Evolutionary conservation across 176 grass and related monocot genomes (phyloP), one percentile per base, ranked within the genome.

Genomic region (Avena atlantica): DNA sequence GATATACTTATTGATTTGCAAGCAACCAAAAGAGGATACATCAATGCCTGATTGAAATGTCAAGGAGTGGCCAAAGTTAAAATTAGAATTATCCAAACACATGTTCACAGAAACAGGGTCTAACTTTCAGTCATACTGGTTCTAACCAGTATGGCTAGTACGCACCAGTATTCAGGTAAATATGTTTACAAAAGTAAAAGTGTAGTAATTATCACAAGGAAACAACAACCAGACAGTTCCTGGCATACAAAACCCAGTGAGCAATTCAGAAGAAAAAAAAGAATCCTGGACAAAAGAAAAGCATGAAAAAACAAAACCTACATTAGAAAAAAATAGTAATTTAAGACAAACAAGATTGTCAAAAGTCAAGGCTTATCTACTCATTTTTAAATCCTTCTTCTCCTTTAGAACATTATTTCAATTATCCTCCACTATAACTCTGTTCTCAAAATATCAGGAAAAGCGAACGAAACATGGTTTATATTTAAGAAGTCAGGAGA

Each of bases 1-100:
- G 96, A 81, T 70, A 89, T 84, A 84, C 96, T 98, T 68, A 98
- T 95, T 88, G 96, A 98, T 89, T 98, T 98, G 92, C 96, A 98
- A 24, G 93, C 93, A 78, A 98, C 96, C 76, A 98, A 86, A n/a
- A 98, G 85, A 82, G 96, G 96, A 79, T 98, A 98, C 96, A 98
- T 98, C 70, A 98, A 88, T 87, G 96, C 96, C 96, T 98, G 90
- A 62, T 82, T 47, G 62, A 88, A 74, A 79, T 76, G 25, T 16
- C 17, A 78, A 15, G 40, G 14, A 77, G 23, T 69, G 31, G 29
- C 21, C 23, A 88, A 79, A 88, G 72, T 44, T 29, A 84, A 57
- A 78, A 86, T 78, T 50, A 88, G 78, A 74, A 77, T 5, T 5
- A 81, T 53, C n/a, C 4, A 20, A 57, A 40, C n/a, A 75, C 21